A percentile compares a stretch with the other conserved stretches of the same genome.
These are phyloP conservation scores for Nissolia schottii DNA, from an alignment of 306 rosid species.

Conservation along the genomic window DNA sequence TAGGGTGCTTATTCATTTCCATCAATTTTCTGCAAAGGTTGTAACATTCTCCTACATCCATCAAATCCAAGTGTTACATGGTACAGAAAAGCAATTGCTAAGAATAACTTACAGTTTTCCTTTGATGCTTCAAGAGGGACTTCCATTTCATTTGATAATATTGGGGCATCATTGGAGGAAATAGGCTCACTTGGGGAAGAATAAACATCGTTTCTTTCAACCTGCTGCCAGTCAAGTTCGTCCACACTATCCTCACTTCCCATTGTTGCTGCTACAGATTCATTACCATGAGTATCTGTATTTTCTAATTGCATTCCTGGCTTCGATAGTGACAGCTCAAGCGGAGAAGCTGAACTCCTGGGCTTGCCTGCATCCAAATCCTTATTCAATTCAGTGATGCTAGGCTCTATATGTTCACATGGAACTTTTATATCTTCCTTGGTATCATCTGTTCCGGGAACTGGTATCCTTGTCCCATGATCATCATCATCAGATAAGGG, in stretches of 20 bases:
- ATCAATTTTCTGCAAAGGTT: constrained; percentile 17
- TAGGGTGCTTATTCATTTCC: background rate
- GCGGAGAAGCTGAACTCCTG: constrained; percentile 31
- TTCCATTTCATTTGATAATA: constrained; percentile 34
- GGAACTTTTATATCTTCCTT: constrained; percentile 36
- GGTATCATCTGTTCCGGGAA: constrained; percentile 15
- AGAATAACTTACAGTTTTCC: constrained; percentile 55
- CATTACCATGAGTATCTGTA: constrained; percentile 21
- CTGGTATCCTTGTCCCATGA: constrained; percentile 30
- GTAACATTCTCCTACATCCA: background rate
- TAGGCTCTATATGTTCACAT: constrained; percentile 32
- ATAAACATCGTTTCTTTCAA: constrained; percentile 20
- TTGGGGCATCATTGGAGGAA: constrained; percentile 20
- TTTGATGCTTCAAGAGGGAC: constrained; percentile 38
- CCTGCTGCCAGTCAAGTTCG: constrained; percentile 47
- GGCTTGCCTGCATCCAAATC: constrained; percentile 36
- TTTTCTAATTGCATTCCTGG: constrained; percentile 29
- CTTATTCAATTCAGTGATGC: constrained; percentile 28
- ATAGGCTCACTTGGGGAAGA: constrained; percentile 29
- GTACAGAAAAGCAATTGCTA: constrained; percentile 10
- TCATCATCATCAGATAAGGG: constrained; percentile 49
- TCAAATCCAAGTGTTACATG: background rate
- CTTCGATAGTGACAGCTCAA: constrained; percentile 30
- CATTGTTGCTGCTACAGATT: constrained; percentile 27
- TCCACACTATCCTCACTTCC: constrained; percentile 37